A percentile compares a stretch with the other conserved stretches of the same genome.
Conservation (phyloP, 2,329 filamentous ascomycete species). For the Grosmannia serpens region DNA sequence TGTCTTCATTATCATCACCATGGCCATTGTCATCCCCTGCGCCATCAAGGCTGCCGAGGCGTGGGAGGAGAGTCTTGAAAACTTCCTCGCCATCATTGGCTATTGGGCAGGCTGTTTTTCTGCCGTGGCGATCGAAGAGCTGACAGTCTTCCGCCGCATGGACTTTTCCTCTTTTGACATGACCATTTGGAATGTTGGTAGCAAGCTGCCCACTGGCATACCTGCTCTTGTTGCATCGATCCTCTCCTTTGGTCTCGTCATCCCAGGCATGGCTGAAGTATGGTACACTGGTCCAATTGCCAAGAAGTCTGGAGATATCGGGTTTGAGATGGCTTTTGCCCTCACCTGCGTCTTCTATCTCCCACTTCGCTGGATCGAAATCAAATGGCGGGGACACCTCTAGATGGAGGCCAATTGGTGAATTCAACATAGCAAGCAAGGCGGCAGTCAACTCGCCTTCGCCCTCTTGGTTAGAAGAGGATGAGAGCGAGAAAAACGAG, state of each 20-base stretch:
- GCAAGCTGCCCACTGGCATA: conserved; percentile 31
- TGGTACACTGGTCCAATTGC: conserved; percentile 54
- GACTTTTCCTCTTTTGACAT: conserved; percentile 33
- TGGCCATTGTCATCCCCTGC: conserved; percentile 47
- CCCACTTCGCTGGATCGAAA: conserved; percentile 34
- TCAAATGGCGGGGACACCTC: conserved; percentile 19
- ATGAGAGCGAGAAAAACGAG: background rate
- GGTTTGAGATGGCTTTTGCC: conserved; percentile 51
- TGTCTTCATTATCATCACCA: conserved; percentile 44
- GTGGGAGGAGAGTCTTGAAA: conserved; percentile 47
- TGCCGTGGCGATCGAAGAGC: conserved; percentile 35
- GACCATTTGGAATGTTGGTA: conserved; percentile 34
- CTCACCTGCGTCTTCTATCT: conserved; percentile 35
- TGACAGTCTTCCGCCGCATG: conserved; percentile 34
- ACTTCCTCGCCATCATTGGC: conserved; percentile 44
- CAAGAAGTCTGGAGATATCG: conserved; percentile 49
- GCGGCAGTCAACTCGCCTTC: no score
- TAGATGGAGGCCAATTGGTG: conserved; percentile 5
- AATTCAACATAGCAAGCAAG: background rate
- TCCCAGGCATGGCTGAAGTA: conserved; percentile 48
- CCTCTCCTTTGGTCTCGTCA: conserved; percentile 37
- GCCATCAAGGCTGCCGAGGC: conserved; percentile 41
- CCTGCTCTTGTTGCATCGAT: conserved; percentile 35
- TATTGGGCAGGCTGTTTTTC: conserved; percentile 48
- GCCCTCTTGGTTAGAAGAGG: background rate